phyloP scores from a whole-genome alignment of 1,284 basidiomycete genomes.

The Puccinia polysora region DNA sequence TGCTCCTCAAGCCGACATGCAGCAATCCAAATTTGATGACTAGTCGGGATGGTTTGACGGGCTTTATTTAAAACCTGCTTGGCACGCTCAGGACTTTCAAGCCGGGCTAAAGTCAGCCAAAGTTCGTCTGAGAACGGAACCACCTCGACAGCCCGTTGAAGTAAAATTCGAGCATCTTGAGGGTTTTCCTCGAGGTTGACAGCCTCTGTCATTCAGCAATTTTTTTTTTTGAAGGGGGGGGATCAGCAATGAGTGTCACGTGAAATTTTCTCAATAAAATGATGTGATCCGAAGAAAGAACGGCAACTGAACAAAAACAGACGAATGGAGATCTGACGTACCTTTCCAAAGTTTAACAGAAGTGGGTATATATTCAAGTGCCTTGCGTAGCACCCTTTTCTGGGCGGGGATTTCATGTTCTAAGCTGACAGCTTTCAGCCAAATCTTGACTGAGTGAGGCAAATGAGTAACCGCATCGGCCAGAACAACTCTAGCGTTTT shows the following conservation, averaged over 20 bases:
- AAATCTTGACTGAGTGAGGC: constrained; percentile 89
- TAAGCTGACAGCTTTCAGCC: constrained; percentile 86
- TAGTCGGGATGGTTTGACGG: constrained; percentile 85
- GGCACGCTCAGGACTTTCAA: constrained; percentile 83
- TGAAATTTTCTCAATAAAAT: background rate
- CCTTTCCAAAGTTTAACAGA: constrained; percentile 90
- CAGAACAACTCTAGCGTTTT: constrained; percentile 90
- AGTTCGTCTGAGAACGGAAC: constrained; percentile 91
- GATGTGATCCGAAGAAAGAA: background rate
- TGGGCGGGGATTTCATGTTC: constrained; percentile 80
- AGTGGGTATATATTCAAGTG: constrained; percentile 93
- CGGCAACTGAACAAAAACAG: background rate
- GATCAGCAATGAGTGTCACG: background rate
- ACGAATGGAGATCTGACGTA: background rate
- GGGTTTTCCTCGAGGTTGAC: constrained; percentile 90
- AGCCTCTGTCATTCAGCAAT: constrained; percentile 62
- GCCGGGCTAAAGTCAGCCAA: constrained; percentile 90
- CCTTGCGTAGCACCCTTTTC: constrained; percentile 87
- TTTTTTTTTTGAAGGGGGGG: background rate
- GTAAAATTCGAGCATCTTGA: constrained; percentile 80
- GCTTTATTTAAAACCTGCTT: constrained; percentile 93
- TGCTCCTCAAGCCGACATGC: constrained; percentile 87
- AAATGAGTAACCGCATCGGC: constrained; percentile 90
- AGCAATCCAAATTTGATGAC: constrained; percentile 98
- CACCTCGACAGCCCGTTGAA: constrained; percentile 90